Evolutionary conservation across 352 stramenopile species (phyloP).

Genomic region (Pythium volutum): DNA sequence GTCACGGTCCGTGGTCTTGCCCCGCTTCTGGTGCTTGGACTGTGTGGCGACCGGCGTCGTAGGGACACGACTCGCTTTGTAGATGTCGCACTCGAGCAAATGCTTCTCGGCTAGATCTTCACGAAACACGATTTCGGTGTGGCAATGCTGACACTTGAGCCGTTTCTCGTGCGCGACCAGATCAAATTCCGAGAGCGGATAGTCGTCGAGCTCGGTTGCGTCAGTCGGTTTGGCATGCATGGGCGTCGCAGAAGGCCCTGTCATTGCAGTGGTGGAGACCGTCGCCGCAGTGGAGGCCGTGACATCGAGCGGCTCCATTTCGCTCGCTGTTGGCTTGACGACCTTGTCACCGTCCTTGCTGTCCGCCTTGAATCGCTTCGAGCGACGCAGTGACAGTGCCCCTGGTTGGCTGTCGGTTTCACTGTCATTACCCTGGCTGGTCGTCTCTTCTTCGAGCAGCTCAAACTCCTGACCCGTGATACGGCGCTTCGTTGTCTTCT

Average conservation of each 20-base stretch:
- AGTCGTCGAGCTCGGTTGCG: neutral
- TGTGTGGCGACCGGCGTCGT: neutral
- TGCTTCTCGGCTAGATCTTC: slow-evolving; percentile 2
- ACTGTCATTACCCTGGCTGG: slow-evolving; percentile 2
- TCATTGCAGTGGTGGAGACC: neutral
- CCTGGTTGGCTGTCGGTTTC: slow-evolving; percentile 1
- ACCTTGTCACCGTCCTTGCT: neutral
- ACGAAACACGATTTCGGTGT: neutral
- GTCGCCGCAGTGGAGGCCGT: neutral
- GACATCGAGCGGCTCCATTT: neutral
- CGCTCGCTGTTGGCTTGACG: neutral
- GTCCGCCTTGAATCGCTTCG: slow-evolving; percentile 19
- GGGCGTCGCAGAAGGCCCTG: neutral
- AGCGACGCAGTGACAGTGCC: slow-evolving; percentile 13
- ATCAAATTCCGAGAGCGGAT: slow-evolving; percentile 12
- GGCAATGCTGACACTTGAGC: slow-evolving; percentile 19
- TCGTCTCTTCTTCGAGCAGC: slow-evolving; percentile 2
- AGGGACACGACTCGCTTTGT: slow-evolving; percentile 4
- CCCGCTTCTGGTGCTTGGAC: slow-evolving; percentile 1
- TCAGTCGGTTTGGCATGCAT: slow-evolving; percentile 3
- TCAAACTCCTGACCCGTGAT: slow-evolving; percentile 11
- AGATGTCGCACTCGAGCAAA: slow-evolving; percentile 12
- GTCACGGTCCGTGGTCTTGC: neutral
- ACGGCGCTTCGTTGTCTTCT: slow-evolving; percentile 19
- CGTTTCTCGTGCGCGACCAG: neutral